These are phyloP conservation scores for Penicillium antarcticum DNA, from an alignment of 495 filamentous ascomycete species.

Conservation along the genomic window DNA sequence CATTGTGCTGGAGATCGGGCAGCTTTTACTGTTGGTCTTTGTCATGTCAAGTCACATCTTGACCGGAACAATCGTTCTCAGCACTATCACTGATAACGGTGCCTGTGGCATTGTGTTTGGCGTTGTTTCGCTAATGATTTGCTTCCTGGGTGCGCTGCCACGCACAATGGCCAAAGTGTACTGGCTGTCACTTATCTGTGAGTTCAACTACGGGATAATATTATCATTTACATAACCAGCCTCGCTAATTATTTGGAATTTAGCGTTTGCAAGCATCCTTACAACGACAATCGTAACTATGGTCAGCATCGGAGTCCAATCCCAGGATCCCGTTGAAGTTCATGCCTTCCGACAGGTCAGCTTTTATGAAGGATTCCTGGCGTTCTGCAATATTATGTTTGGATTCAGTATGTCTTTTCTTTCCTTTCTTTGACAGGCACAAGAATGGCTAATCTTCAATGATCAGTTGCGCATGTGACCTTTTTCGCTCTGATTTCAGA, in stretches of 20 bases:
- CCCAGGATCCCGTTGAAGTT: conserved; percentile 12
- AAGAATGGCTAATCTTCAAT: not conserved
- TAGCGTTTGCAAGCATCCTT: conserved; percentile 51
- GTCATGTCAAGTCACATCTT: conserved; percentile 71
- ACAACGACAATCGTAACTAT: conserved; percentile 64
- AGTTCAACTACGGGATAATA: not conserved
- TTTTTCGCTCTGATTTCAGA: conserved; percentile 74
- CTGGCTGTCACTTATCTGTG: conserved; percentile 38
- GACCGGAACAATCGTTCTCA: conserved; percentile 69
- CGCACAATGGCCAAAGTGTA: conserved; percentile 4
- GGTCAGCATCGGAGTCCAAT: conserved; percentile 52
- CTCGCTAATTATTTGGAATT: not conserved
- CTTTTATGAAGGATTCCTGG: conserved; percentile 44
- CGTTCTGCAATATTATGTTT: conserved; percentile 71
- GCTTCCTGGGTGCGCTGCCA: conserved; percentile 16
- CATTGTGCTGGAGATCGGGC: conserved; percentile 56
- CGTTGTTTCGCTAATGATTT: conserved; percentile 17
- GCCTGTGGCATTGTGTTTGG: conserved; percentile 67
- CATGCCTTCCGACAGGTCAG: conserved; percentile 13
- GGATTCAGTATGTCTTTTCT: conserved; percentile 39
- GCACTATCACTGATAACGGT: conserved; percentile 58
- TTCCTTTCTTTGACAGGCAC: not conserved
- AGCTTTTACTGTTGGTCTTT: conserved; percentile 62
- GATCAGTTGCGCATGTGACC: conserved; percentile 53
- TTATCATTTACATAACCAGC: too few species aligned